A percentile compares a stretch with the other conserved stretches of the same genome.
Conservation (phyloP, 345 rosid species). For the Limnanthes douglasii region DNA sequence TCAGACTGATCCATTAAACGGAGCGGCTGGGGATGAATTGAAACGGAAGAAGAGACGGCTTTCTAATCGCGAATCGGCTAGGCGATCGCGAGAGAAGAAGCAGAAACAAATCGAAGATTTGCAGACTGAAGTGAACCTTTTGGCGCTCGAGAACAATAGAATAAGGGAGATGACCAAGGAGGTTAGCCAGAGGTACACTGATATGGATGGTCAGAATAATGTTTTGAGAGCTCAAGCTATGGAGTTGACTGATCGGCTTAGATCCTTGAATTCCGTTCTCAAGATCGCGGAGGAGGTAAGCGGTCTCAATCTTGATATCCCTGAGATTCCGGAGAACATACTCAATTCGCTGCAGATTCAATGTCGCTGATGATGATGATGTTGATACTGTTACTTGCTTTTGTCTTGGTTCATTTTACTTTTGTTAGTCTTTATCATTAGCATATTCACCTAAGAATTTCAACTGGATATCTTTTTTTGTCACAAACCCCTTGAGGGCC, state of each 20-base stretch:
- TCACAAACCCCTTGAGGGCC: no score
- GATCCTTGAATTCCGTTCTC: slow-evolving; percentile 42
- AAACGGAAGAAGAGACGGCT: slow-evolving; percentile 87
- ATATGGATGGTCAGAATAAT: slow-evolving; percentile 48
- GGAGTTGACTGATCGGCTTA: slow-evolving; percentile 55
- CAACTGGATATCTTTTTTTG: no score
- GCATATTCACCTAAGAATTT: no score
- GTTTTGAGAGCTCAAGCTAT: slow-evolving; percentile 49
- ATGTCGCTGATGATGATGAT: no score
- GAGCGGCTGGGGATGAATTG: slow-evolving; percentile 39
- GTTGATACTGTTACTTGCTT: no score
- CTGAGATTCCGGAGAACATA: slow-evolving; percentile 48
- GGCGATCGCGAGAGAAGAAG: slow-evolving; percentile 72
- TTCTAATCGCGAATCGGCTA: slow-evolving; percentile 81
- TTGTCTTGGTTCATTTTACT: no score
- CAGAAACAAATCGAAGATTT: slow-evolving; percentile 57
- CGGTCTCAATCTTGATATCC: slow-evolving; percentile 46
- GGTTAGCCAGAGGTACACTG: slow-evolving; percentile 14
- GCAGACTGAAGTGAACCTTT: slow-evolving; percentile 24
- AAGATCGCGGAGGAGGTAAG: slow-evolving; percentile 41
- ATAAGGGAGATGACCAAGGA: slow-evolving; percentile 19
- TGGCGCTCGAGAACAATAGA: slow-evolving; percentile 34
- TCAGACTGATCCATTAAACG: slow-evolving; percentile 36
- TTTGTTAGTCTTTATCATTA: no score
- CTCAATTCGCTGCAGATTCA: slow-evolving; percentile 55